Percentiles rank a stretch among this genome's conserved stretches.
phyloP scores from a whole-genome alignment of 345 rosid genomes.

The Eucalyptus marginata region DNA sequence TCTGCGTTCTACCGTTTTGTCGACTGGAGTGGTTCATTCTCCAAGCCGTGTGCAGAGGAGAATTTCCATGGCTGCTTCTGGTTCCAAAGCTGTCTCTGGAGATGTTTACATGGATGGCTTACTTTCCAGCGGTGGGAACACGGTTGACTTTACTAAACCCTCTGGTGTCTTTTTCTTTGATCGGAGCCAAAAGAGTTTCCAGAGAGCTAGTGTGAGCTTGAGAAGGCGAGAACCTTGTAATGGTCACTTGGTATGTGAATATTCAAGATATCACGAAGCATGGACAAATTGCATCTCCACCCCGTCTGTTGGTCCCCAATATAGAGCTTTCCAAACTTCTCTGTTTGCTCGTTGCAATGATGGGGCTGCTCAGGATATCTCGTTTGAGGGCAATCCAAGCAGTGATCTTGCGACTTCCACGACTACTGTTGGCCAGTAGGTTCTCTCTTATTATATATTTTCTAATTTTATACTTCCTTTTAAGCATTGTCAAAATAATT shows the following conservation, averaged over 20 bases:
- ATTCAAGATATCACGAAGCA: slow-evolving; percentile 13
- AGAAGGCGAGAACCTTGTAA: slow-evolving; percentile 17
- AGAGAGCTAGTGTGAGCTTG: slow-evolving; percentile 33
- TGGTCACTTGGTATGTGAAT: slow-evolving; percentile 28
- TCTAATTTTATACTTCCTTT: not conserved
- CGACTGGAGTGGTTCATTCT: slow-evolving; percentile 3
- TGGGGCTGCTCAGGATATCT: slow-evolving; percentile 52
- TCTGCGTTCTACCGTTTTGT: not conserved
- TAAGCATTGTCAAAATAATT: not conserved
- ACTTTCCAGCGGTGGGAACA: slow-evolving; percentile 33
- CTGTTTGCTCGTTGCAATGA: slow-evolving; percentile 22
- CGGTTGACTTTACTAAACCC: slow-evolving; percentile 43
- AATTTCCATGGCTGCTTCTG: slow-evolving; percentile 53
- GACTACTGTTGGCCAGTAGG: slow-evolving; percentile 35
- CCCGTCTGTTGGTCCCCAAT: slow-evolving; percentile 10
- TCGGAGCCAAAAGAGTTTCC: slow-evolving; percentile 19
- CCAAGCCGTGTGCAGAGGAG: slow-evolving; percentile 1
- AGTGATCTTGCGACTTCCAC: slow-evolving; percentile 31
- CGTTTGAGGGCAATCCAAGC: slow-evolving; percentile 35
- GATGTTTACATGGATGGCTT: slow-evolving; percentile 62
- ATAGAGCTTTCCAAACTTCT: slow-evolving; percentile 26
- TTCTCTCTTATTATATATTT: slow-evolving; percentile 1
- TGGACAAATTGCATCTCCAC: slow-evolving; percentile 4
- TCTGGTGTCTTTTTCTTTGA: slow-evolving; percentile 40
- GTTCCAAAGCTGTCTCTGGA: slow-evolving; percentile 55